A percentile compares a stretch with the other conserved stretches of the same genome.
Conservation (phyloP, 116 monocot species). For the Phalaenopsis hybrid region DNA sequence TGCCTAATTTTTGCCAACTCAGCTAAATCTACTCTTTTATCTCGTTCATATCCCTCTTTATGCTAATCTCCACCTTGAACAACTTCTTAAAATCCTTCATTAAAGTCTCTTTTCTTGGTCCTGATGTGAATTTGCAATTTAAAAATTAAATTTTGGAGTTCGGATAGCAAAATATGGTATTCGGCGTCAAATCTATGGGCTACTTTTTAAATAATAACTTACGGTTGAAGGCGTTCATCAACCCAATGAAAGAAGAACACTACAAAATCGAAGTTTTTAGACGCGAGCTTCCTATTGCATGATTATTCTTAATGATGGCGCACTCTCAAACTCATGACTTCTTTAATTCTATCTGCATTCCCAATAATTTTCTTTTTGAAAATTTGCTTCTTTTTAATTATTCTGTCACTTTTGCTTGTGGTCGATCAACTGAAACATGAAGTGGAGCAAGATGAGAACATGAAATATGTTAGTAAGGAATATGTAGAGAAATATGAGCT, state of each 20-base stretch:
- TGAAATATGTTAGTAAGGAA: conserved; percentile 30
- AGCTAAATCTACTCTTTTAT: too few relatives aligned
- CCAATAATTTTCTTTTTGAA: not conserved
- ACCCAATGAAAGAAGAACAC: conserved; percentile 56
- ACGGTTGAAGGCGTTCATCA: conserved; percentile 41
- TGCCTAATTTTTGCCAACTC: too few relatives aligned
- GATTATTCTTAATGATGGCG: conserved; percentile 52
- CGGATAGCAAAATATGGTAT: too few relatives aligned
- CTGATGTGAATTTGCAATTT: too few relatives aligned
- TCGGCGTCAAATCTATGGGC: not conserved
- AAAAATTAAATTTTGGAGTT: too few relatives aligned
- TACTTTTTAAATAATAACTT: conserved; percentile 12
- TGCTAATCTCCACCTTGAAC: too few relatives aligned
- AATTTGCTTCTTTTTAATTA: not conserved
- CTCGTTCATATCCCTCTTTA: too few relatives aligned
- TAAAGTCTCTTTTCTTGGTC: too few relatives aligned
- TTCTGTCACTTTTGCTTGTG: conserved; percentile 19
- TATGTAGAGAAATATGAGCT: conserved; percentile 24
- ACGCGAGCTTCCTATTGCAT: conserved; percentile 76
- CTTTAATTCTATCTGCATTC: not conserved
- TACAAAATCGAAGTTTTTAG: conserved; percentile 73
- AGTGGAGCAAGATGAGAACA: conserved; percentile 17
- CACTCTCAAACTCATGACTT: too few relatives aligned
- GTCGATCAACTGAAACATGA: conserved; percentile 54
- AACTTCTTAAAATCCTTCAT: too few relatives aligned